Percentiles rank a stretch among this genome's conserved stretches.
These are phyloP conservation scores for Chalciporus sphaerocephalus DNA, from an alignment of 768 basidiomycete genomes.

Conservation along the genomic window DNA sequence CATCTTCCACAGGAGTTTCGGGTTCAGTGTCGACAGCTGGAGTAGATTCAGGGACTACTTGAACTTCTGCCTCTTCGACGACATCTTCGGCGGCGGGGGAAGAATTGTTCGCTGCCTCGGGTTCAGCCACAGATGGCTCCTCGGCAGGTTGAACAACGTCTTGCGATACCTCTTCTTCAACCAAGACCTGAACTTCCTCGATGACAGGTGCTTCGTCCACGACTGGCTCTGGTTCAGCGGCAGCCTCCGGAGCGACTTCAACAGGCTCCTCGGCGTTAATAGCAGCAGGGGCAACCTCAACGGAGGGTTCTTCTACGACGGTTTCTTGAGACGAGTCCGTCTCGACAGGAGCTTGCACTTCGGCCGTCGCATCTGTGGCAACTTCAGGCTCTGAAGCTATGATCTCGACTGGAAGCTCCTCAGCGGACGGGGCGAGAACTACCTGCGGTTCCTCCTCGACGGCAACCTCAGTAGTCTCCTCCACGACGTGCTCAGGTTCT, in stretches of 20 bases:
- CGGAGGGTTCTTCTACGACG: not conserved
- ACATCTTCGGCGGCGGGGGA: not conserved
- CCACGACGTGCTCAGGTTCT: too few relatives aligned
- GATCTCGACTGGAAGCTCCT: not conserved
- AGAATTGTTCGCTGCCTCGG: not conserved
- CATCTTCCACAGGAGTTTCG: not conserved
- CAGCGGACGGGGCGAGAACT: too few relatives aligned
- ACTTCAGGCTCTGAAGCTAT: not conserved
- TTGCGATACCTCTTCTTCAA: not conserved
- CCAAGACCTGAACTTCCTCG: not conserved
- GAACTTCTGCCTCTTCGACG: not conserved
- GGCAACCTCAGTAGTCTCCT: too few relatives aligned
- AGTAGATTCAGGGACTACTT: not conserved
- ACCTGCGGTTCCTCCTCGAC: too few relatives aligned
- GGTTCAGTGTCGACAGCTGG: not conserved
- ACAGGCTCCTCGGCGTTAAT: not conserved
- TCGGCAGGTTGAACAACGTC: not conserved
- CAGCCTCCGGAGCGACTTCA: not conserved
- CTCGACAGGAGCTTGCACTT: not conserved
- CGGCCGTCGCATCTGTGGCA: constrained; percentile 5
- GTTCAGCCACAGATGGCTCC: not conserved
- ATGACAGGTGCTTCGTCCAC: not conserved
- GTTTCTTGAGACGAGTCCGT: not conserved
- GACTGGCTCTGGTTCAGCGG: not conserved
- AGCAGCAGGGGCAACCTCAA: not conserved